Percentiles rank a stretch among this genome's conserved stretches.
Conservation (phyloP, 139 green algal genomes). For the Trebouxia sp. region DNA sequence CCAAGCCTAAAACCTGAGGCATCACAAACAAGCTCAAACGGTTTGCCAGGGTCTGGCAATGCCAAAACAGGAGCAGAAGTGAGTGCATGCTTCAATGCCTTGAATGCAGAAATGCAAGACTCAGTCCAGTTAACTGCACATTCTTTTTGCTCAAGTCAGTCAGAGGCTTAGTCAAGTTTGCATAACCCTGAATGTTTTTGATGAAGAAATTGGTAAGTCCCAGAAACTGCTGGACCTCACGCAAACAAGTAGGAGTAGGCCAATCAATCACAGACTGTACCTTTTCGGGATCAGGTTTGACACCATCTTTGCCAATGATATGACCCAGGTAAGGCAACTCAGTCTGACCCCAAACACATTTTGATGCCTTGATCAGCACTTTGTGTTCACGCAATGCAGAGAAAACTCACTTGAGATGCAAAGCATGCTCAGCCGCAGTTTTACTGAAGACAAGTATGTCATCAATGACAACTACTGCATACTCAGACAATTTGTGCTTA, state of each 20-base stretch:
- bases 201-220: background rate
- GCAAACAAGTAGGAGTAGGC: background rate
- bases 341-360: conserved; percentile 37
- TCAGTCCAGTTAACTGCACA: too few species aligned
- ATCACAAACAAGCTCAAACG: conserved; percentile 34
- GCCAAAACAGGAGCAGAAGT: too few species aligned
- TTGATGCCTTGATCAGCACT: background rate
- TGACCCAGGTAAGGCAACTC: conserved; percentile 59
- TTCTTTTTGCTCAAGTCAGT: too few species aligned
- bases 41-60: too few species aligned
- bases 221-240: background rate
- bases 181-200: background rate
- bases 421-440: background rate
- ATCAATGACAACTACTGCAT: conserved; percentile 65
- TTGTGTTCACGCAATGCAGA: background rate
- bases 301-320: conserved; percentile 61
- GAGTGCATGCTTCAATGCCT: too few species aligned
- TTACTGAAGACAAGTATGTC: conserved; percentile 40
- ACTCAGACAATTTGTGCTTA: conserved; percentile 39
- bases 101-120: too few species aligned
- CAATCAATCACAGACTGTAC: background rate
- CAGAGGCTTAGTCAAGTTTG: background rate
- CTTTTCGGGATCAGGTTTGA: conserved; percentile 22
- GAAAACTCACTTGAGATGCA: background rate
- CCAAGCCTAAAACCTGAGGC: conserved; percentile 34